These are phyloP conservation scores for Polygonum maritimum DNA, from an alignment of 148 eudicot species.

Conservation along the genomic window DNA sequence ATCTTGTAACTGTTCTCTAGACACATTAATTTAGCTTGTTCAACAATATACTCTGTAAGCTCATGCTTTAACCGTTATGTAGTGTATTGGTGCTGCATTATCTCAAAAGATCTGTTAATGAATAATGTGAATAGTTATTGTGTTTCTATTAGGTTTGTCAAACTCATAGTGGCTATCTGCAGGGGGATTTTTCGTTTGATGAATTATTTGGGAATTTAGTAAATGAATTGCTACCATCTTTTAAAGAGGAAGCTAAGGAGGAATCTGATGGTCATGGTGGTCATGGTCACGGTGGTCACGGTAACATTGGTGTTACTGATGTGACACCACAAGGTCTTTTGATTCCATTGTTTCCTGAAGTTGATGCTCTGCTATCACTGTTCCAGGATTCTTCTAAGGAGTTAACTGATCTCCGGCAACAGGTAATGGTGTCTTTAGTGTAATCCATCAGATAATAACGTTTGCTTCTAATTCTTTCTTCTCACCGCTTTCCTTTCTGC, in stretches of 20 bases:
- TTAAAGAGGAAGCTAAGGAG: slow-evolving; percentile 59
- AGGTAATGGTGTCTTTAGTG: slow-evolving; percentile 31
- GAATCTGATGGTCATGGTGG: slow-evolving; percentile 45
- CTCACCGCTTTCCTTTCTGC: neutral
- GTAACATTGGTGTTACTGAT: slow-evolving; percentile 23
- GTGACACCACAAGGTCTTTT: slow-evolving; percentile 37
- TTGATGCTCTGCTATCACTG: slow-evolving; percentile 66
- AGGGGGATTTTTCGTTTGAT: slow-evolving; percentile 98
- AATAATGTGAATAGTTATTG: too few species aligned
- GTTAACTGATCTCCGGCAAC: slow-evolving; percentile 68
- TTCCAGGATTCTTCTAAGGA: slow-evolving; percentile 85
- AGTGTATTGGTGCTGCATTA: too few species aligned
- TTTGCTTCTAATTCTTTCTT: neutral
- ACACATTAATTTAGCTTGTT: too few species aligned
- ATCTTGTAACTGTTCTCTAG: too few species aligned
- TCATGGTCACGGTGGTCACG: slow-evolving; percentile 16
- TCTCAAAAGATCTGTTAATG: neutral
- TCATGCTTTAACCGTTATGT: too few species aligned
- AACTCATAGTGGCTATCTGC: slow-evolving; percentile 1
- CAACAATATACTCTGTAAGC: too few species aligned
- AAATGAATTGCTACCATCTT: slow-evolving; percentile 73
- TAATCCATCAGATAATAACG: neutral
- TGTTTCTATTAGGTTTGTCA: too few species aligned
- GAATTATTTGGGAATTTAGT: slow-evolving; percentile 91
- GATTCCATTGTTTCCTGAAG: slow-evolving; percentile 90